A percentile compares a stretch with the other conserved stretches of the same genome.
These are phyloP conservation scores for Ophiostoma triangulosporum DNA, from an alignment of 2,329 filamentous ascomycete genomes.

Conservation along the genomic window DNA sequence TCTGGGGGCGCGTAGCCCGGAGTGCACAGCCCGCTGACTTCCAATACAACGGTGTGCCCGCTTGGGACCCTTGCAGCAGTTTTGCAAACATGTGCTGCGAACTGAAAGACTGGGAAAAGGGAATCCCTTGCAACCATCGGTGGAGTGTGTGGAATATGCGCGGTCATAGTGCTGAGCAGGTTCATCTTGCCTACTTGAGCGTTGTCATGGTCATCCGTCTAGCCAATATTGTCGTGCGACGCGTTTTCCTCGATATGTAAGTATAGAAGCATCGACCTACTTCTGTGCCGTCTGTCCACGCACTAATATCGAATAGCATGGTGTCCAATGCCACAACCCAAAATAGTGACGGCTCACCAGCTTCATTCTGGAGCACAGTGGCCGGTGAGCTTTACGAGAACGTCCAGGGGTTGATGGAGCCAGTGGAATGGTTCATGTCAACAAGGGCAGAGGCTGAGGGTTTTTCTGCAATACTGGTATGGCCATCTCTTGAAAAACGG, in stretches of 20 bases:
- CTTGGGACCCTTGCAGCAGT: conserved; percentile 13
- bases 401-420: conserved; percentile 3
- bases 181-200: conserved; percentile 22
- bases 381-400: conserved; percentile 5
- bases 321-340: not conserved
- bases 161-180: conserved; percentile 20
- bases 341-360: not conserved
- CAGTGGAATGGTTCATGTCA: conserved; percentile 6
- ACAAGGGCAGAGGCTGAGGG: conserved; percentile 5
- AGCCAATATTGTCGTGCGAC: conserved; percentile 21
- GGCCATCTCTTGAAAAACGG: too few species aligned
- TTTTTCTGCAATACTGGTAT: conserved; percentile 4
- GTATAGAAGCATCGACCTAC: not conserved
- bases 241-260: not conserved
- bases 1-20: conserved; percentile 23
- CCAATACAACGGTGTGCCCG: conserved; percentile 7
- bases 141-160: conserved; percentile 24
- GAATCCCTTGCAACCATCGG: conserved; percentile 17
- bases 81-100: conserved; percentile 14
- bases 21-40: conserved; percentile 14
- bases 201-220: conserved; percentile 21
- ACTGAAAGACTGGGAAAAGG: conserved; percentile 17
- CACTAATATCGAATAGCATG: not conserved
- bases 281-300: not conserved
- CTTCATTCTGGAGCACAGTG: not conserved